These are phyloP conservation scores for Syzygium oleosum DNA, from an alignment of 345 rosid species.

Conservation along the genomic window DNA sequence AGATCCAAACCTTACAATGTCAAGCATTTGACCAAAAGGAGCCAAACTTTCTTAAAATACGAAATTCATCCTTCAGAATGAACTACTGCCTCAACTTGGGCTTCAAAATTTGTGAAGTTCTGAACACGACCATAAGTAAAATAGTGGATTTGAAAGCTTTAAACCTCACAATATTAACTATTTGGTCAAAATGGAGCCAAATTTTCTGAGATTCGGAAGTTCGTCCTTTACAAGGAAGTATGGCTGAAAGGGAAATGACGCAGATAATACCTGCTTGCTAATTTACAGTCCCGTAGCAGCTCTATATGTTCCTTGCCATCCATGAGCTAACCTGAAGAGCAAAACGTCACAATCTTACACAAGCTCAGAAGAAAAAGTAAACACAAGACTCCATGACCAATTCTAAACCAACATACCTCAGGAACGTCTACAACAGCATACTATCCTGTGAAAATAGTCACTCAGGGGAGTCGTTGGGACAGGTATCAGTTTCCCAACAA, in stretches of 20 bases:
- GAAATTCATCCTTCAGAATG: neutral
- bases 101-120: neutral
- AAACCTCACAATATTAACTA: neutral
- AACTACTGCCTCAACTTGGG: neutral
- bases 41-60: neutral
- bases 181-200: neutral
- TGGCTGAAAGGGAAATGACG: neutral
- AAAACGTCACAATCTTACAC: neutral
- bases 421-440: neutral
- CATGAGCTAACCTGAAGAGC: neutral
- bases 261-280: neutral
- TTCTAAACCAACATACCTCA: neutral
- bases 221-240: neutral
- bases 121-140: neutral
- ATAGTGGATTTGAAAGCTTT: neutral
- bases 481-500: constrained; percentile 63
- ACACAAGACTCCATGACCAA: neutral
- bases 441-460: neutral
- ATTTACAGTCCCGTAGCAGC: neutral
- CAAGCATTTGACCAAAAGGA: neutral
- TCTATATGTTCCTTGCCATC: neutral
- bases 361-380: neutral
- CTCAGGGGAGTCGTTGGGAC: constrained; percentile 66
- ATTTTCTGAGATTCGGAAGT: neutral
- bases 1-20: neutral